Evolutionary conservation across 352 stramenopile genomes (phyloP).

Genomic region (Phytophthora ohioensis): DNA sequence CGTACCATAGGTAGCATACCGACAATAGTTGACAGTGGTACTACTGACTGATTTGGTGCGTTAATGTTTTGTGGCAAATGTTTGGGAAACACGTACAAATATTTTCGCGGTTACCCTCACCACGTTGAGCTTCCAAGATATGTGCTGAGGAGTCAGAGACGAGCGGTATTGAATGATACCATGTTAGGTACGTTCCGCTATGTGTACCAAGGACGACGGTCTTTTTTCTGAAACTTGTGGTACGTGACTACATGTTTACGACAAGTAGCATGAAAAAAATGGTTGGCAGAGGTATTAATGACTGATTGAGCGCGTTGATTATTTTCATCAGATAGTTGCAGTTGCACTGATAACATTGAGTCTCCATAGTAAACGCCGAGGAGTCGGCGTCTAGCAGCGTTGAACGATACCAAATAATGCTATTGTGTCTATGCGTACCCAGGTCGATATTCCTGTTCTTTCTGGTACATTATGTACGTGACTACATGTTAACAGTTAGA

Average conservation of each 20-base stretch:
- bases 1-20: no score
- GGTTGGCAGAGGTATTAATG: background rate
- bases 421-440: no score
- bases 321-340: background rate
- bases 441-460: no score
- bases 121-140: no score
- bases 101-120: no score
- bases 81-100: no score
- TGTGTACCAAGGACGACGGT: background rate
- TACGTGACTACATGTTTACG: conserved; percentile 7
- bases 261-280: background rate
- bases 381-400: no score
- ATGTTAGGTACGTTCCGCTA: conserved; percentile 18
- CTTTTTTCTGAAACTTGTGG: conserved; percentile 1
- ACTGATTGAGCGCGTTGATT: background rate
- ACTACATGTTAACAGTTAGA: no score
- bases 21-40: background rate
- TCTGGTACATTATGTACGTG: no score
- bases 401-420: no score
- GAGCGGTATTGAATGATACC: conserved; percentile 10
- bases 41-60: conserved; percentile 8
- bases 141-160: conserved; percentile 43
- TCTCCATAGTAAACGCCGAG: no score
- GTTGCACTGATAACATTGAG: no score
- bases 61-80: background rate